These are phyloP conservation scores for Talaromyces islandicus DNA, from an alignment of 2,329 filamentous ascomycete genomes.

Conservation along the genomic window DNA sequence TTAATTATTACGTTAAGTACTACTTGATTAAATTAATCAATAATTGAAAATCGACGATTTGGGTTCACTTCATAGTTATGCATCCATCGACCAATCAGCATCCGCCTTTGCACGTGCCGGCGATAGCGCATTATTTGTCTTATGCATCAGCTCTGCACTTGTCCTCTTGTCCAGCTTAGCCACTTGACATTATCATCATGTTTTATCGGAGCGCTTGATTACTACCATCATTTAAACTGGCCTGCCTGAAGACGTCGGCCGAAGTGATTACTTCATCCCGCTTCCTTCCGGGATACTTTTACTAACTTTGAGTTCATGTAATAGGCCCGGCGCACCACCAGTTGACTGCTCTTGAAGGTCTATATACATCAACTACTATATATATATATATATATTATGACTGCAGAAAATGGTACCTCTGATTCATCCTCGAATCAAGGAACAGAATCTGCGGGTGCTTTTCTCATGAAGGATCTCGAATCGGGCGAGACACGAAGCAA, in stretches of 20 bases:
- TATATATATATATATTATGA: background rate
- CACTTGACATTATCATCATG: background rate
- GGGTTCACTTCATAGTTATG: background rate
- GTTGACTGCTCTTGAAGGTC: background rate
- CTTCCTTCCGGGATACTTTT: background rate
- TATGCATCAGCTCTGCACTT: background rate
- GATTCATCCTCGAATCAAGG: background rate
- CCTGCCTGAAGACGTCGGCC: background rate
- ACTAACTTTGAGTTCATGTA: background rate
- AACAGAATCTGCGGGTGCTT: background rate
- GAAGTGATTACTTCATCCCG: background rate
- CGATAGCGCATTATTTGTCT: background rate
- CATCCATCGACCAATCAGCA: background rate
- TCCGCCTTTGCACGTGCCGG: background rate
- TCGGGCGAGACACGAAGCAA: constrained; percentile 2
- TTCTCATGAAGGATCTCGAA: constrained; percentile 10
- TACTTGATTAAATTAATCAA: background rate
- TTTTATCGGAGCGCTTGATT: background rate
- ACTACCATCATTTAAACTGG: background rate
- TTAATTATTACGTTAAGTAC: background rate
- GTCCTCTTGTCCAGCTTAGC: background rate
- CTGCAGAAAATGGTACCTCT: background rate
- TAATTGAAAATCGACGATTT: background rate
- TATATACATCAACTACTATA: background rate
- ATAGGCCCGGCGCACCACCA: too few relatives aligned